These are phyloP conservation scores for Epithemia pelagica DNA, from an alignment of 108 stramenopile genomes.

Conservation along the genomic window DNA sequence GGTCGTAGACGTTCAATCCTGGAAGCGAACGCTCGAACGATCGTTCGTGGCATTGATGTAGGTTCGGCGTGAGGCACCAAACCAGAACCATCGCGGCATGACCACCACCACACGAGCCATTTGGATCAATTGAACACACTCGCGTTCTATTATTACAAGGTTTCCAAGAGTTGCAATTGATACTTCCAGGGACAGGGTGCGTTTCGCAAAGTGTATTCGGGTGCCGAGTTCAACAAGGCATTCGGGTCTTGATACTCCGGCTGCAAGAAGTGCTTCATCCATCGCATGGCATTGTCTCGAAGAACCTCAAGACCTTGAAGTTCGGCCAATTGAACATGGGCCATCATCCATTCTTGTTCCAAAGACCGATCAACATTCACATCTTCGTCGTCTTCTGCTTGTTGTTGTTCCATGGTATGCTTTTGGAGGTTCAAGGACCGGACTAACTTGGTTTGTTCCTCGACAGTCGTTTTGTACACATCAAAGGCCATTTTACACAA, in stretches of 20 bases:
- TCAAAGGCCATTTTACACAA: constrained; percentile 34
- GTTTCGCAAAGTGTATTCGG: neutral
- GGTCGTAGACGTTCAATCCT: too few species aligned
- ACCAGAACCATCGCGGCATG: too few species aligned
- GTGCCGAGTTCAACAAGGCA: neutral
- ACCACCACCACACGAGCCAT: too few species aligned
- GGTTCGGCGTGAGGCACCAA: too few species aligned
- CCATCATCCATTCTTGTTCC: neutral
- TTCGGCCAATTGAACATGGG: constrained; percentile 2
- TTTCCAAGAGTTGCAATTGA: neutral
- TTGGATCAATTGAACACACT: too few species aligned
- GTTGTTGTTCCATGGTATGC: constrained; percentile 25
- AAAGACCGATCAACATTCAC: neutral
- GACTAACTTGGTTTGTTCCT: constrained; percentile 13
- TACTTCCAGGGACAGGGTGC: neutral
- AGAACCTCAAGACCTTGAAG: neutral
- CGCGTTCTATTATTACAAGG: too few species aligned
- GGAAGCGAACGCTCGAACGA: too few species aligned
- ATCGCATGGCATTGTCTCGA: neutral
- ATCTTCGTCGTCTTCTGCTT: neutral
- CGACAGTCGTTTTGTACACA: constrained; percentile 27
- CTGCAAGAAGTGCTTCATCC: neutral
- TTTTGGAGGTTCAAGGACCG: constrained; percentile 13
- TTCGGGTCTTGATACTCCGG: neutral
- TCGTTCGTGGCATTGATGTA: too few species aligned